These are phyloP conservation scores for Cryphonectria carpinicola DNA, from an alignment of 2,329 filamentous ascomycete species.

Conservation along the genomic window DNA sequence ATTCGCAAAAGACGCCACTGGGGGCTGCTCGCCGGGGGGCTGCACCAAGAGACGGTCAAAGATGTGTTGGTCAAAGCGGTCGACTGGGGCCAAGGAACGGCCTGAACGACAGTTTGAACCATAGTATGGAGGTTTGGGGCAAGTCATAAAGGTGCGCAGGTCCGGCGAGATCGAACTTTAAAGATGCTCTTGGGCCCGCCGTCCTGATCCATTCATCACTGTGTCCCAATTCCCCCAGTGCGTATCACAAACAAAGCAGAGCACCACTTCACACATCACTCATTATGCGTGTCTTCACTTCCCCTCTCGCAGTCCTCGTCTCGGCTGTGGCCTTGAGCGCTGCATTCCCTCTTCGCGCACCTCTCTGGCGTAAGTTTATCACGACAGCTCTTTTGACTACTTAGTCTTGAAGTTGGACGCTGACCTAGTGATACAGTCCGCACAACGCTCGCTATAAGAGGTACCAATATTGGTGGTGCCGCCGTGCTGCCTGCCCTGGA, in stretches of 20 bases:
- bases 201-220: neutral
- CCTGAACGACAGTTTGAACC: neutral
- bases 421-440: neutral
- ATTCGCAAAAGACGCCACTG: neutral
- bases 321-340: constrained; percentile 14
- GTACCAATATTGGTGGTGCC: neutral
- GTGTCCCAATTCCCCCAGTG: neutral
- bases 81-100: neutral
- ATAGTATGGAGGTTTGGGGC: neutral
- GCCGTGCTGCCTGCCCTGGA: neutral
- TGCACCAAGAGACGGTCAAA: neutral
- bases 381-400: neutral
- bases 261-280: neutral
- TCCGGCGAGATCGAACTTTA: neutral
- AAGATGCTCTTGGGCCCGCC: neutral
- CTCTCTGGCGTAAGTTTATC: neutral
- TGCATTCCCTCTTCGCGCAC: constrained; percentile 10
- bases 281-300: constrained; percentile 19
- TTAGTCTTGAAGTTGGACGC: neutral
- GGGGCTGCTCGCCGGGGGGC: neutral
- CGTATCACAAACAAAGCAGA: neutral
- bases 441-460: neutral
- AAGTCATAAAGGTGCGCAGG: neutral
- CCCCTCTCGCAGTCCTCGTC: constrained; percentile 16
- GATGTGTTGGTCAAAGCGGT: neutral